A percentile compares a stretch with the other conserved stretches of the same genome.
Conservation (phyloP, 345 rosid species). For the Chamaenerion angustifolium region DNA sequence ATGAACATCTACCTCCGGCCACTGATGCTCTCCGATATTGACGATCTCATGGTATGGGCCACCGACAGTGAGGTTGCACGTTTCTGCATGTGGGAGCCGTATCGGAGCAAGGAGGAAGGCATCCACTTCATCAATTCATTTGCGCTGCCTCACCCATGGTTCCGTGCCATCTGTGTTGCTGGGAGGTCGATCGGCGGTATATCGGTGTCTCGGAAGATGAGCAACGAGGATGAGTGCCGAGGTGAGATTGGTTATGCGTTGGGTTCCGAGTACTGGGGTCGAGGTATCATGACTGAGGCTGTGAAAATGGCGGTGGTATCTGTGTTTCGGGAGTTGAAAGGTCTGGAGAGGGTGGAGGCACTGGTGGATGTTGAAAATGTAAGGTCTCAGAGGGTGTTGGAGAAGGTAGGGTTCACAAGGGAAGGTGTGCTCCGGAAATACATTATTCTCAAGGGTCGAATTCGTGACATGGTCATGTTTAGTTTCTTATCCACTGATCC, state of each 20-base stretch:
- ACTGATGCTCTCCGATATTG: too few relatives aligned
- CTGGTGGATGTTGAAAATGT: slow-evolving; percentile 17
- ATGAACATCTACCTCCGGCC: too few relatives aligned
- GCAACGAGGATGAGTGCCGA: slow-evolving; percentile 10
- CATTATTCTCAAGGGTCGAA: slow-evolving; percentile 10
- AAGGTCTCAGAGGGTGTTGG: slow-evolving; percentile 24
- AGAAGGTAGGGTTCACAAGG: slow-evolving; percentile 21
- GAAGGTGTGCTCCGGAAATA: slow-evolving; percentile 25
- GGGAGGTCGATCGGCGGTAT: slow-evolving; percentile 38
- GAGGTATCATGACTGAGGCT: slow-evolving; percentile 19
- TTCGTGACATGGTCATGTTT: slow-evolving; percentile 15
- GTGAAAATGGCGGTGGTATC: slow-evolving; percentile 11
- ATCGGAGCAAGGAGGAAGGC: too few relatives aligned
- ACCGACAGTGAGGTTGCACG: too few relatives aligned
- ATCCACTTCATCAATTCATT: too few relatives aligned
- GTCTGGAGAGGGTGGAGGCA: slow-evolving; percentile 29
- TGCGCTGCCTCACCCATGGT: slow-evolving; percentile 18
- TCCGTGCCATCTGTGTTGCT: slow-evolving; percentile 43
- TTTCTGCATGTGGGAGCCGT: too few relatives aligned
- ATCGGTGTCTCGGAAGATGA: slow-evolving; percentile 29
- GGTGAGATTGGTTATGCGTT: slow-evolving; percentile 22
- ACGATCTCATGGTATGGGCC: too few relatives aligned
- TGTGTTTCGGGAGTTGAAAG: slow-evolving; percentile 12
- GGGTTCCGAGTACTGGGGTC: slow-evolving; percentile 20
- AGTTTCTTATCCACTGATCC: slow-evolving; percentile 18